These are phyloP conservation scores for Diaporthe citri DNA, from an alignment of 2,329 filamentous ascomycete genomes.

Conservation along the genomic window DNA sequence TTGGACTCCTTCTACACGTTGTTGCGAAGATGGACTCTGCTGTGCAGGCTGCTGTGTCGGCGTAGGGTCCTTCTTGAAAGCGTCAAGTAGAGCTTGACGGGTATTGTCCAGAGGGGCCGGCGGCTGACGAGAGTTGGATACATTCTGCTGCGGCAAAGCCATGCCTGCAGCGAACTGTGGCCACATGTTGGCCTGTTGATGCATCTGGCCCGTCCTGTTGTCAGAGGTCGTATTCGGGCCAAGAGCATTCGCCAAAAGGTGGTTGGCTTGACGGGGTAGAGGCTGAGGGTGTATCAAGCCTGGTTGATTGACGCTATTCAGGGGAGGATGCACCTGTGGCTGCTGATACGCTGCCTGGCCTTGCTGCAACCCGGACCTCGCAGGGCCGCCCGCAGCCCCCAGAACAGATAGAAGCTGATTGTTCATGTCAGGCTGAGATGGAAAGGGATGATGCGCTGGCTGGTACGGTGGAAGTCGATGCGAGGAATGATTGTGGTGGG, in stretches of 20 bases:
- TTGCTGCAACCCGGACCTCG: constrained; percentile 35
- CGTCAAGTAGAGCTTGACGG: constrained; percentile 59
- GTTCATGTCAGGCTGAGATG: constrained; percentile 52
- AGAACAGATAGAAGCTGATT: constrained; percentile 43
- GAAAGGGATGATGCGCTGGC: constrained; percentile 63
- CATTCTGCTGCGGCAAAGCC: constrained; percentile 29
- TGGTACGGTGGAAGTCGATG: constrained; percentile 61
- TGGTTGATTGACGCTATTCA: constrained; percentile 20
- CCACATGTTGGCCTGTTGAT: constrained; percentile 33
- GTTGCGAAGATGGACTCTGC: constrained; percentile 34
- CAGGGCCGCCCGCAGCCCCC: constrained; percentile 41
- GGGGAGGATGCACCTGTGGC: constrained; percentile 41
- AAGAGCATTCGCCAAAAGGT: constrained; percentile 24
- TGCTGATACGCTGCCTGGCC: constrained; percentile 25
- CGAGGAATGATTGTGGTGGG: constrained; percentile 67
- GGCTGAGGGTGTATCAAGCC: constrained; percentile 44
- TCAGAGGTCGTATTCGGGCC: constrained; percentile 1
- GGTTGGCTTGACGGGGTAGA: constrained; percentile 36
- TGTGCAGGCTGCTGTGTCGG: constrained; percentile 41
- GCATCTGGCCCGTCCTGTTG: constrained; percentile 32
- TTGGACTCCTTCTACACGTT: constrained; percentile 35
- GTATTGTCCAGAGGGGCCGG: constrained; percentile 54
- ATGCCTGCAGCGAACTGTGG: constrained; percentile 22
- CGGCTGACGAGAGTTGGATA: constrained; percentile 33
- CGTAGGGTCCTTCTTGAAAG: constrained; percentile 54